Conservation (phyloP, 139 green algal genomes). For the Coelastrella sp. region DNA sequence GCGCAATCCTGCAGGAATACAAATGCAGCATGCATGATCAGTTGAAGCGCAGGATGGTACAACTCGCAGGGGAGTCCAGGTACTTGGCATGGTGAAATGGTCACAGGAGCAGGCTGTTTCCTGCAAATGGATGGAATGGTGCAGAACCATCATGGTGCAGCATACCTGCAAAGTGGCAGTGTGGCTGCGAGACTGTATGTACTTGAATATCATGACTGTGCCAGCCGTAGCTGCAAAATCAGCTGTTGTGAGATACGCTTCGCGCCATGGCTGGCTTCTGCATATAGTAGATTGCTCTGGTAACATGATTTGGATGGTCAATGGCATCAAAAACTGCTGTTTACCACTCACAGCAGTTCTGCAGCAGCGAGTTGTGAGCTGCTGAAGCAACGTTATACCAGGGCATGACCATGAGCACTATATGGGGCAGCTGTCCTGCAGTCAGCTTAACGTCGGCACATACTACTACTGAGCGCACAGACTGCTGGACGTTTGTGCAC, state of each 20-base stretch:
- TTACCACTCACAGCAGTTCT: too few species aligned
- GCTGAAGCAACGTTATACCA: neutral
- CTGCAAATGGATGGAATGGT: too few species aligned
- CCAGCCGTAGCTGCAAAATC: neutral
- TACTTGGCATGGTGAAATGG: neutral
- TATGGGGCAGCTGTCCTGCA: neutral
- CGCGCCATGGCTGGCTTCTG: too few species aligned
- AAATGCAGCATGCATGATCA: neutral
- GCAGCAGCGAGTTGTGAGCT: neutral
- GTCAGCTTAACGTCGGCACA: neutral
- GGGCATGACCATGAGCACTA: neutral
- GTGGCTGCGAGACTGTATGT: too few species aligned
- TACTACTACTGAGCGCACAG: neutral
- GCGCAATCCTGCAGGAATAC: conserved; percentile 81
- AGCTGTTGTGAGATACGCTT: too few species aligned
- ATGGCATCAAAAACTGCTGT: too few species aligned
- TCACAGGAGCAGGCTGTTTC: neutral
- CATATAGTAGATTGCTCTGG: too few species aligned
- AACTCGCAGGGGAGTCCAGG: too few species aligned
- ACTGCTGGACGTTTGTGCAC: neutral
- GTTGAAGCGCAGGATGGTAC: neutral
- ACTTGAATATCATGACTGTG: too few species aligned
- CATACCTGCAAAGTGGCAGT: too few species aligned
- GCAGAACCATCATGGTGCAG: too few species aligned
- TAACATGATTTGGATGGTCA: too few species aligned